Percentiles rank a stretch among this genome's conserved stretches.
Evolutionary conservation across 805 yeast species (phyloP).

Genomic region (Danielia oregonensis): DNA sequence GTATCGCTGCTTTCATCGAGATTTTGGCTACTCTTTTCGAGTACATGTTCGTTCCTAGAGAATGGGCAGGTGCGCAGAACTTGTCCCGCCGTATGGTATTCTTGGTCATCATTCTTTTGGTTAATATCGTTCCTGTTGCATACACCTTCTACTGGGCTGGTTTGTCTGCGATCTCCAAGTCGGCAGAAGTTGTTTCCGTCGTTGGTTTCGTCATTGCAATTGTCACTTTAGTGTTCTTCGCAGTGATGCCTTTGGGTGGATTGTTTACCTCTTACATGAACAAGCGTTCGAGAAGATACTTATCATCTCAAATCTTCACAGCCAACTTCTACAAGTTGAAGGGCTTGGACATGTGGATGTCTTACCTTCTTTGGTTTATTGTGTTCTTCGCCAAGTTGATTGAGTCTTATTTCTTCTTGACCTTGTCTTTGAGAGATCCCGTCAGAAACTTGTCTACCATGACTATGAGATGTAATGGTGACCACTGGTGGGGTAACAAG

Average conservation of each 20-base stretch:
- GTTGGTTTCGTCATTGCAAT: slow-evolving; percentile 88
- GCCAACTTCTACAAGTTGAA: slow-evolving; percentile 78
- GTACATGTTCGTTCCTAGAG: slow-evolving; percentile 95
- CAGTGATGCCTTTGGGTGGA: slow-evolving; percentile 96
- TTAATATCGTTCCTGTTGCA: slow-evolving; percentile 82
- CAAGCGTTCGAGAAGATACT: slow-evolving; percentile 79
- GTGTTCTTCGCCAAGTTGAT: slow-evolving; percentile 85
- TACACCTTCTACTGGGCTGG: slow-evolving; percentile 83
- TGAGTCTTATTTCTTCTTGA: slow-evolving; percentile 77
- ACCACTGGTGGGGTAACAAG: slow-evolving; percentile 73
- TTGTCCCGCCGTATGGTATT: slow-evolving; percentile 83
- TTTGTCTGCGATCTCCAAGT: slow-evolving; percentile 57
- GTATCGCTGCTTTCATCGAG: slow-evolving; percentile 78
- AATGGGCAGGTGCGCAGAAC: slow-evolving; percentile 99
- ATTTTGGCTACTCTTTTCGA: slow-evolving; percentile 84
- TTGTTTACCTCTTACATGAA: slow-evolving; percentile 89
- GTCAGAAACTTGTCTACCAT: slow-evolving; percentile 82
- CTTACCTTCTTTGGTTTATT: slow-evolving; percentile 83
- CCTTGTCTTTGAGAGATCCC: slow-evolving; percentile 81
- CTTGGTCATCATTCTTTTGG: slow-evolving; percentile 56
- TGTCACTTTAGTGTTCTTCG: slow-evolving; percentile 77
- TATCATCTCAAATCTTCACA: slow-evolving; percentile 93
- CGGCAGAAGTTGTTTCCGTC: slow-evolving; percentile 76
- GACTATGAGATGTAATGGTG: slow-evolving; percentile 94
- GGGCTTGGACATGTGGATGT: slow-evolving; percentile 95